phyloP scores from a whole-genome alignment of 176 grass and related monocot species.

The Phoenix roebelenii region DNA sequence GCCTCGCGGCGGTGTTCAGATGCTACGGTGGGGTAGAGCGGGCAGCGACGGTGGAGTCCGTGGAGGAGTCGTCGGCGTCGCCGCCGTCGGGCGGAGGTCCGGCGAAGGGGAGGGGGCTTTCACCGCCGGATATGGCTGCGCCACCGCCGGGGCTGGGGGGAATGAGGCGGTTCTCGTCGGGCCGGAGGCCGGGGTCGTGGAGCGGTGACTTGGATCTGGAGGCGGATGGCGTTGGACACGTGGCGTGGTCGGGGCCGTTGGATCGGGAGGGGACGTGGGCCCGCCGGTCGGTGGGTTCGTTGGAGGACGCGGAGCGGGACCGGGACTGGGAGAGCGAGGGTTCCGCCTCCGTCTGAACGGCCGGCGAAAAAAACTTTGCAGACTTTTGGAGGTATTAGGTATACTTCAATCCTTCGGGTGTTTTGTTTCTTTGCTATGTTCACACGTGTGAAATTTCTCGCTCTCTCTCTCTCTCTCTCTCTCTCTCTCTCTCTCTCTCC shows the following conservation, averaged over 20 bases:
- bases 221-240: constrained; percentile 6
- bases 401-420: too few relatives aligned
- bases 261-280: neutral
- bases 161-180: constrained; percentile 53
- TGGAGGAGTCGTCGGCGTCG: constrained; percentile 25
- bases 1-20: constrained; percentile 29
- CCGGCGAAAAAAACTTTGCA: too few relatives aligned
- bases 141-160: constrained; percentile 33
- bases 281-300: neutral
- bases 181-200: constrained; percentile 48
- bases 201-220: constrained; percentile 20
- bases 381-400: too few relatives aligned
- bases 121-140: neutral
- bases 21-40: constrained; percentile 1
- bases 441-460: too few relatives aligned
- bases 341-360: neutral
- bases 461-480: too few relatives aligned
- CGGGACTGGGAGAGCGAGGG: neutral
- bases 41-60: constrained; percentile 16
- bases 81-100: neutral
- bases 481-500: too few relatives aligned
- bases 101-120: neutral
- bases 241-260: constrained; percentile 28
- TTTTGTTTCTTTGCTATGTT: too few relatives aligned
- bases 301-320: neutral